Evolutionary conservation across 2,329 filamentous ascomycete species (phyloP), one percentile per base, ranked within the genome.

Genomic region (Phyllosticta paracitricarpa): DNA sequence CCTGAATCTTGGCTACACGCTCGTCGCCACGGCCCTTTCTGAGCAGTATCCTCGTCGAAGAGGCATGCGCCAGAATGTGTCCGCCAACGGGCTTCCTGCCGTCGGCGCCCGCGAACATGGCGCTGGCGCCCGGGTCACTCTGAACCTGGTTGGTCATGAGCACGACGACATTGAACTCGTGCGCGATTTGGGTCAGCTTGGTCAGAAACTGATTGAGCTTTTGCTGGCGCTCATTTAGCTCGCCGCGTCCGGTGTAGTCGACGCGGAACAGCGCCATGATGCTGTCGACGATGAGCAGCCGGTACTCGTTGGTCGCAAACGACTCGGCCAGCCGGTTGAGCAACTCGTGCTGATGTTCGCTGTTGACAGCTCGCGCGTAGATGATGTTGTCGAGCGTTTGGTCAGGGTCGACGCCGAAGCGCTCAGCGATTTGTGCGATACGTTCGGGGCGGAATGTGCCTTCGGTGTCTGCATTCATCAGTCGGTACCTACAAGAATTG

Each of bases 231-330:
- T 88, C 86, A 22, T 83, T 84, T 61, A 88, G 77, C 69, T 89
- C 86, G 19, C 84, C 86, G 60, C 86, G 82, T 7, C 86, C 86
- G 66, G 78, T 80, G 66, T 82, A 89, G 72, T 88, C 86, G 54
- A 85, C 84, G 35, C 86, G 82, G 67, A 87, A 89, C 61, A 85
- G 82, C 55, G 85, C 83, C 81, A 88, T 87, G 68, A 88, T 85
- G 67, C 84, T 87, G 73, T 89, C 86, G 67, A 89, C 82, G 65
- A 89, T 80, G 57, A 89, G 77, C 58, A 89, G 79, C 28, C 85
- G 81, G 67, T 85, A 89, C 65, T 86, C 81, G 52, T 85, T 84
- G 8, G 78, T 79, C 12, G 82, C 80, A 68, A 89, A 87, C 63
- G 82, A 81, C 63, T 81, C 80, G 51, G 82, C 78, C 10, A 88